Evolutionary conservation across 1,284 basidiomycete genomes (phyloP).

Genomic region (Apiotrichum veenhuisii): DNA sequence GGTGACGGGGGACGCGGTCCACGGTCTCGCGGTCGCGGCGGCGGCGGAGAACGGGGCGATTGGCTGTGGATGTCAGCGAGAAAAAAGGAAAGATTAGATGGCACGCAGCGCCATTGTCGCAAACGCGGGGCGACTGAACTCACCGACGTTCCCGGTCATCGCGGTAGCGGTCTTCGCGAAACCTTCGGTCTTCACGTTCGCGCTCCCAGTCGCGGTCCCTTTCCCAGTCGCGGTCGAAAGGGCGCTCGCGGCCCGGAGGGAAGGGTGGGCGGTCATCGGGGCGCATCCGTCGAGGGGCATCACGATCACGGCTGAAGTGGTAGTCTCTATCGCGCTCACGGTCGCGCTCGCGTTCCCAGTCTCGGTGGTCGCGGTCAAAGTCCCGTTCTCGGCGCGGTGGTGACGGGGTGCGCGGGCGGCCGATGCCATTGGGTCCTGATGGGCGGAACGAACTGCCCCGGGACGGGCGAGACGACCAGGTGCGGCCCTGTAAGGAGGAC

Average conservation of each 20-base stretch:
- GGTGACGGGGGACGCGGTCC: constrained; percentile 8
- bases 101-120: too few relatives aligned
- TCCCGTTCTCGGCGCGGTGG: constrained; percentile 12
- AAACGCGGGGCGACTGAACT: too few relatives aligned
- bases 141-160: constrained; percentile 5
- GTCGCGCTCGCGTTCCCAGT: constrained; percentile 8
- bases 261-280: constrained; percentile 4
- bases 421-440: constrained; percentile 11
- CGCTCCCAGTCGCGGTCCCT: constrained; percentile 16
- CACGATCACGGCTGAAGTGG: constrained; percentile 4
- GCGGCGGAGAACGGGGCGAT: constrained; percentile 7
- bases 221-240: constrained; percentile 14
- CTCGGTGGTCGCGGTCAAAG: constrained; percentile 8
- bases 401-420: constrained; percentile 13
- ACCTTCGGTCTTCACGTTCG: constrained; percentile 13
- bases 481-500: constrained; percentile 2
- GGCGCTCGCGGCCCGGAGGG: background rate
- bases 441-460: constrained; percentile 14
- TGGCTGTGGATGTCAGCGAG: background rate
- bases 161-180: constrained; percentile 12
- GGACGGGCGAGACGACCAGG: constrained; percentile 6
- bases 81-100: background rate
- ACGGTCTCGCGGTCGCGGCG: constrained; percentile 3
- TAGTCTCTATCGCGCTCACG: constrained; percentile 12
- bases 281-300: background rate